phyloP scores from a whole-genome alignment of 352 stramenopile genomes.

The Phytophthora multivora region DNA sequence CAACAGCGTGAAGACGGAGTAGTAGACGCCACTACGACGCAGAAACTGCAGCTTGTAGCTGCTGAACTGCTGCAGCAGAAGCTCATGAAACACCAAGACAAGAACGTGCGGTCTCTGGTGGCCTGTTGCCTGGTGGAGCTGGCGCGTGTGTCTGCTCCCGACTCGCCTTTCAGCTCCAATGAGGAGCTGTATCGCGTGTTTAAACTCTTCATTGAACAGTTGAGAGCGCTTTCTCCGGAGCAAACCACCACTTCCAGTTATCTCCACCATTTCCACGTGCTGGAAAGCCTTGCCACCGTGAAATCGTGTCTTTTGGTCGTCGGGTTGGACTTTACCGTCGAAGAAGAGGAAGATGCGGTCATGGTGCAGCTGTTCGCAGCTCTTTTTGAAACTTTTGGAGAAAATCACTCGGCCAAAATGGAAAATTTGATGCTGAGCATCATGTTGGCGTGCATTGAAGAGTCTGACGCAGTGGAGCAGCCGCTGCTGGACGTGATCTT shows the following conservation, averaged over 20 bases:
- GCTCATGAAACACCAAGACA: constrained; percentile 52
- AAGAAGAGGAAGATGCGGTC: constrained; percentile 49
- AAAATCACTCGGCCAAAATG: constrained; percentile 69
- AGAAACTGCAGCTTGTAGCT: constrained; percentile 52
- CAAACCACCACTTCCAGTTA: constrained; percentile 37
- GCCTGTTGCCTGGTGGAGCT: constrained; percentile 81
- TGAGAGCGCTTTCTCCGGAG: constrained; percentile 43
- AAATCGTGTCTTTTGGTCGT: constrained; percentile 68
- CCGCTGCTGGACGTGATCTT: constrained; percentile 75
- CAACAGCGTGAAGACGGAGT: constrained; percentile 46
- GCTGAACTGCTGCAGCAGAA: constrained; percentile 61
- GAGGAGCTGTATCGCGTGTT: constrained; percentile 74
- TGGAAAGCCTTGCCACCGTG: constrained; percentile 68
- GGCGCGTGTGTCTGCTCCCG: constrained; percentile 63
- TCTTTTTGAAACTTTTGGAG: constrained; percentile 69
- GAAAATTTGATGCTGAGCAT: constrained; percentile 79
- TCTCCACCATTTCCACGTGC: constrained; percentile 53
- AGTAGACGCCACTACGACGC: constrained; percentile 20
- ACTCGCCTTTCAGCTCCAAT: constrained; percentile 68
- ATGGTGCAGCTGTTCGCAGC: constrained; percentile 75
- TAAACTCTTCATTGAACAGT: constrained; percentile 67
- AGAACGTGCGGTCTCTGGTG: constrained; percentile 59
- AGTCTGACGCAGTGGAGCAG: constrained; percentile 65
- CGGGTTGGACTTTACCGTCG: constrained; percentile 49
- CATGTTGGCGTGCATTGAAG: constrained; percentile 76